Percentiles rank a stretch among this genome's conserved stretches.
Conservation (phyloP, 371 early-diverging fungal species). For the Syncephalastrum contaminatum region DNA sequence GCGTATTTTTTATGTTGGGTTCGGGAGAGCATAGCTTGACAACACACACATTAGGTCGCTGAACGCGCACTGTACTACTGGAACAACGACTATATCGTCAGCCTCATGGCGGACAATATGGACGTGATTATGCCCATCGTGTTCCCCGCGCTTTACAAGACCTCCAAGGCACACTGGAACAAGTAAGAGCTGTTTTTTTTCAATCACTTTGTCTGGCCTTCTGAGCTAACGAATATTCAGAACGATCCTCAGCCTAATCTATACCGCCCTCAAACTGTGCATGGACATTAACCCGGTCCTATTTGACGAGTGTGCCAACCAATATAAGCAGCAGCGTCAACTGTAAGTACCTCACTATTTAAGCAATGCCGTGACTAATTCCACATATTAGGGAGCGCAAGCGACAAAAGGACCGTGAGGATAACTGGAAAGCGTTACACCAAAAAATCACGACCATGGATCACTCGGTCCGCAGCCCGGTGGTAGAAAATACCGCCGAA, state of each 20-base stretch:
- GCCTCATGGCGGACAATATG: conserved; percentile 88
- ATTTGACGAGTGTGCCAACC: conserved; percentile 89
- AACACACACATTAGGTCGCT: conserved; percentile 66
- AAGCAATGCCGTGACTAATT: not conserved
- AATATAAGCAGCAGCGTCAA: conserved; percentile 81
- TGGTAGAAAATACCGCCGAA: conserved; percentile 1
- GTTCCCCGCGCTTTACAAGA: conserved; percentile 86
- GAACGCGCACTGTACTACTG: conserved; percentile 95
- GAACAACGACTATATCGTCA: conserved; percentile 96
- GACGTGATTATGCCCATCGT: conserved; percentile 88
- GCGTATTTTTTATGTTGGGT: not conserved
- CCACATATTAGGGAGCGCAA: conserved; percentile 70
- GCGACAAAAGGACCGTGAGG: conserved; percentile 83
- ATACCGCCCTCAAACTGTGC: conserved; percentile 92
- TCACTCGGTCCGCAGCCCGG: not conserved
- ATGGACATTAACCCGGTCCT: conserved; percentile 93
- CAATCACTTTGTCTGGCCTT: too few relatives aligned
- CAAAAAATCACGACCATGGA: conserved; percentile 20
- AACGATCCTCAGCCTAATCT: conserved; percentile 91
- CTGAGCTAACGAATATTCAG: too few relatives aligned
- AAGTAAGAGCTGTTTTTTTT: conserved; percentile 69
- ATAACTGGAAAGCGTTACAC: conserved; percentile 81
- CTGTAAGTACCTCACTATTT: conserved; percentile 51
- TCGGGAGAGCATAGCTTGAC: not conserved
- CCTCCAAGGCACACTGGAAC: conserved; percentile 97